Conservation (phyloP, 1,139 yeast genomes). For the Entelexis paramagnoliae region DNA sequence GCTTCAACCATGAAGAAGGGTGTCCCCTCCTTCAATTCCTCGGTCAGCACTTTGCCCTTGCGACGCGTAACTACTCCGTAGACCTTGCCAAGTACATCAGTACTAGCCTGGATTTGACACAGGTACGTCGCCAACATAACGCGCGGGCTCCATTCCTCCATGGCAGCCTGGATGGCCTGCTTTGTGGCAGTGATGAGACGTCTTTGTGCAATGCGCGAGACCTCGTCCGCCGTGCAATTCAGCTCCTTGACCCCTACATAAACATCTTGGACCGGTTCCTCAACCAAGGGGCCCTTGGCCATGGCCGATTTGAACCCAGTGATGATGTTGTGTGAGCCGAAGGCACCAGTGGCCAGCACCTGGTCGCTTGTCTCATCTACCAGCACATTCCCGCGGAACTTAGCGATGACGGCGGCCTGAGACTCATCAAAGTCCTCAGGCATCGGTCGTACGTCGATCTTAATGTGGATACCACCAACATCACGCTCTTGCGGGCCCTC, state of each 20-base stretch:
- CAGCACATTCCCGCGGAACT: constrained; percentile 41
- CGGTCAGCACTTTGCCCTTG: constrained; percentile 74
- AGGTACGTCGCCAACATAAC: constrained; percentile 84
- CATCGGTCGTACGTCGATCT: constrained; percentile 35
- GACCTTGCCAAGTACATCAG: constrained; percentile 90
- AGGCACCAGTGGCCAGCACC: constrained; percentile 30
- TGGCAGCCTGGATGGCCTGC: constrained; percentile 58
- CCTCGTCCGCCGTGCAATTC: constrained; percentile 25
- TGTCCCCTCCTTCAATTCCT: constrained; percentile 96
- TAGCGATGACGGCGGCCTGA: neutral
- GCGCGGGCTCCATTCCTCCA: constrained; percentile 77
- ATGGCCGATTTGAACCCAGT: constrained; percentile 82
- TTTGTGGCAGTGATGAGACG: constrained; percentile 64
- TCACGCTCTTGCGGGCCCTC: constrained; percentile 29
- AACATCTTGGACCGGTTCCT: constrained; percentile 81
- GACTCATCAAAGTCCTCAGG: neutral
- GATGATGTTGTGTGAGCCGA: constrained; percentile 49
- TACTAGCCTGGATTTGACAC: constrained; percentile 89
- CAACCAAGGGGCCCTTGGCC: constrained; percentile 76
- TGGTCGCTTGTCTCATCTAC: constrained; percentile 41
- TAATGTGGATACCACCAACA: constrained; percentile 42
- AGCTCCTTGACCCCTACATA: constrained; percentile 27
- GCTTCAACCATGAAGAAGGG: constrained; percentile 88
- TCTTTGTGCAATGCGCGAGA: constrained; percentile 31
- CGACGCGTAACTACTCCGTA: constrained; percentile 88